phyloP scores from a whole-genome alignment of 1,284 basidiomycete genomes.

The Apiotrichum gamsii region DNA sequence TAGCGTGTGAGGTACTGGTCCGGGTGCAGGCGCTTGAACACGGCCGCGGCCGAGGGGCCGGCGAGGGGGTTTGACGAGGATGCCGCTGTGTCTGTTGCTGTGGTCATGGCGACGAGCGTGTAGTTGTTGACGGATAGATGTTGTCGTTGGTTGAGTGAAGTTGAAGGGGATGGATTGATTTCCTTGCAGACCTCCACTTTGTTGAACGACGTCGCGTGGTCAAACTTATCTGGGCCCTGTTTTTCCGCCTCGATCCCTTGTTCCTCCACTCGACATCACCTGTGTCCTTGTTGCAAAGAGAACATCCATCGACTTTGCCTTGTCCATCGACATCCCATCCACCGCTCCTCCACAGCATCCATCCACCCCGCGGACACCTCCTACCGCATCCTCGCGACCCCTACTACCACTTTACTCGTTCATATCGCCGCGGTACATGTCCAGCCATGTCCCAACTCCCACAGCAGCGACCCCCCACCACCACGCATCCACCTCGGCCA shows the following conservation, averaged over 20 bases:
- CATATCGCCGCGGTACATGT: conserved; percentile 11
- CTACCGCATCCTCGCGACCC: not conserved
- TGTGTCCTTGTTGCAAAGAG: not conserved
- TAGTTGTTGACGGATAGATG: no score
- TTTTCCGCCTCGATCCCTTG: no score
- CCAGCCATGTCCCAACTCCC: conserved; percentile 56
- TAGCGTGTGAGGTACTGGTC: conserved; percentile 72
- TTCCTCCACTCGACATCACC: not conserved
- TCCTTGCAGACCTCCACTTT: no score
- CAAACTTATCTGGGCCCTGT: no score
- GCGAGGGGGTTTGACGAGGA: conserved; percentile 6
- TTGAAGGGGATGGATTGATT: no score
- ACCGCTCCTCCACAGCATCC: not conserved
- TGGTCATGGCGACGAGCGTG: no score
- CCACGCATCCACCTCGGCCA: conserved; percentile 50
- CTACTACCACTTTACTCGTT: no score
- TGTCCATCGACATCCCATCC: no score
- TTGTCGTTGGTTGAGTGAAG: no score
- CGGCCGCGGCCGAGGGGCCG: conserved; percentile 54
- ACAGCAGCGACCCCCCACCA: conserved; percentile 40
- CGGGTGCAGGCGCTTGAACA: conserved; percentile 77
- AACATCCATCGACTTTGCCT: not conserved
- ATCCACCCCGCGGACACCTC: conserved; percentile 4
- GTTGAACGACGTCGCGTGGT: no score
- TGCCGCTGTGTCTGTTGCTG: not conserved